Conservation (phyloP, 2,329 filamentous ascomycete genomes). For the Venturia effusa region DNA sequence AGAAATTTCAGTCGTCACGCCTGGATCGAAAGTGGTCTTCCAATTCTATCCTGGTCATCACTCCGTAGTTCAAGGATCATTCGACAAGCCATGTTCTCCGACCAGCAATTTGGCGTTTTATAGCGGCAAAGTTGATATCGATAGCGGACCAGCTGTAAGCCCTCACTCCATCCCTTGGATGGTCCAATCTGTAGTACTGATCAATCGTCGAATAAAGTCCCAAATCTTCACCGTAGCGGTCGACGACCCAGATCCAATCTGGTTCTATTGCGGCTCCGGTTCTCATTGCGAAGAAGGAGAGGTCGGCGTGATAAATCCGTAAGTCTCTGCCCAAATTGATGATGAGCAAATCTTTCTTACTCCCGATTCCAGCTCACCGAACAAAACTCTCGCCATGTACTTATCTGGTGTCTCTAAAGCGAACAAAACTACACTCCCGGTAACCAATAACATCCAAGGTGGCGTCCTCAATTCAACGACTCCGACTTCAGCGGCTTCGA, state of each 20-base stretch:
- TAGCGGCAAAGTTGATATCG: slow-evolving; percentile 1
- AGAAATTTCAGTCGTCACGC: background rate
- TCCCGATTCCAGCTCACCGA: background rate
- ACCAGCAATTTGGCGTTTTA: background rate
- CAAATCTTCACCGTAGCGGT: slow-evolving; percentile 7
- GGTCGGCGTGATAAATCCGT: slow-evolving; percentile 12
- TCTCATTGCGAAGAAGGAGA: slow-evolving; percentile 9
- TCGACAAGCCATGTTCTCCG: slow-evolving; percentile 6
- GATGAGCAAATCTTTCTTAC: no score
- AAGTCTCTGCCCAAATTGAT: background rate
- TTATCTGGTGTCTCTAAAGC: background rate
- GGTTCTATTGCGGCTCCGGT: slow-evolving; percentile 9
- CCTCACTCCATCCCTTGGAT: no score
- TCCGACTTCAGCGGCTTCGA: background rate
- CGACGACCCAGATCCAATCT: slow-evolving; percentile 11
- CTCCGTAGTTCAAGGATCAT: slow-evolving; percentile 1
- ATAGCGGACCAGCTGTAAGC: slow-evolving; percentile 1
- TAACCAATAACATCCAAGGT: background rate
- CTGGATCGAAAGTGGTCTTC: slow-evolving; percentile 5
- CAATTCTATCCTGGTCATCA: slow-evolving; percentile 7
- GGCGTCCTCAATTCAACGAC: background rate
- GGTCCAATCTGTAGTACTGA: background rate
- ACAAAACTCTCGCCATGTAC: background rate
- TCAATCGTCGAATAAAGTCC: background rate
- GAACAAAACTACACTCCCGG: background rate